A percentile compares a stretch with the other conserved stretches of the same genome.
Evolutionary conservation across 768 basidiomycete genomes (phyloP).

Genomic region (Dacryopinax spathularia): DNA sequence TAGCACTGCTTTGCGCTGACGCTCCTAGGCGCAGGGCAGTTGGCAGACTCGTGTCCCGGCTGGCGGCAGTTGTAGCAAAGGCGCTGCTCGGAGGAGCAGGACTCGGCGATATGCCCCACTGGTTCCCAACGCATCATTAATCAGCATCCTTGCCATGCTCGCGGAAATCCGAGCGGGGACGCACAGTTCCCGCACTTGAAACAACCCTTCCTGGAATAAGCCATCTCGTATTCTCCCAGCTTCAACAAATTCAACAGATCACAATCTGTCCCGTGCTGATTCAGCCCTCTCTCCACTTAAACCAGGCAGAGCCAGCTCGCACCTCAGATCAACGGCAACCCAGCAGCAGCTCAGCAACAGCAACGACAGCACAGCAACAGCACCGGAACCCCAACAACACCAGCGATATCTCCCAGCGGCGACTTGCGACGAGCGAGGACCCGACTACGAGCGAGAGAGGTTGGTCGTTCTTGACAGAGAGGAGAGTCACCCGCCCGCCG

Average conservation of each 20-base stretch:
- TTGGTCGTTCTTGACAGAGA: too few species aligned
- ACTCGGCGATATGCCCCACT: slow-evolving; percentile 92
- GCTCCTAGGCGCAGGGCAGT: slow-evolving; percentile 71
- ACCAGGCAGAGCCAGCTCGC: too few species aligned
- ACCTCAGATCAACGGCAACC: too few species aligned
- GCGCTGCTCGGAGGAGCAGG: slow-evolving; percentile 73
- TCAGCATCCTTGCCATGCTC: slow-evolving; percentile 11
- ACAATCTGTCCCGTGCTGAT: background rate
- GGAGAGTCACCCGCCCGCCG: too few species aligned
- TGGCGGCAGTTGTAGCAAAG: slow-evolving; percentile 92
- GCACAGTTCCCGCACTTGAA: slow-evolving; percentile 87
- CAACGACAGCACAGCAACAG: too few species aligned
- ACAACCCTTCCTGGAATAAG: slow-evolving; percentile 61
- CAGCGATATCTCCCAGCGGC: too few species aligned
- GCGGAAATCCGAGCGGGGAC: slow-evolving; percentile 25
- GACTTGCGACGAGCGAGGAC: too few species aligned
- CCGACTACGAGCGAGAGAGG: too few species aligned
- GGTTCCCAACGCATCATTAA: slow-evolving; percentile 11
- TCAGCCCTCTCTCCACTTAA: background rate
- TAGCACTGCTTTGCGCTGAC: slow-evolving; percentile 84
- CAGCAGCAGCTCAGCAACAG: too few species aligned
- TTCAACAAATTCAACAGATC: background rate
- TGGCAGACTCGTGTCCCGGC: slow-evolving; percentile 84
- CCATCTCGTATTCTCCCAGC: slow-evolving; percentile 6
- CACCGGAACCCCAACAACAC: too few species aligned